phyloP scores from a whole-genome alignment of 352 stramenopile genomes.

The Nothophytophthora sp. region DNA sequence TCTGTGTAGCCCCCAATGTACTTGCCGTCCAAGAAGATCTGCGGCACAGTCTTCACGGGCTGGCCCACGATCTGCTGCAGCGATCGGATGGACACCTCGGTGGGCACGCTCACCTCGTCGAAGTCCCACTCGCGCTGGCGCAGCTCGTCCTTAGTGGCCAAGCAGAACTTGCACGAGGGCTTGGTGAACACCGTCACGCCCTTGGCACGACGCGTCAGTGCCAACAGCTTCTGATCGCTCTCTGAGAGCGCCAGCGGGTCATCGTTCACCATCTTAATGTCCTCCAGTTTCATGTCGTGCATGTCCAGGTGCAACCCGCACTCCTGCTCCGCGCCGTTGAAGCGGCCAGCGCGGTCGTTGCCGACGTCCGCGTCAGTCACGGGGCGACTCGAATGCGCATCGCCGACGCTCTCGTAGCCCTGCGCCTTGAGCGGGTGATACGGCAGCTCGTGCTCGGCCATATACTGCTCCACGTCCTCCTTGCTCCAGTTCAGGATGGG shows the following conservation, averaged over 20 bases:
- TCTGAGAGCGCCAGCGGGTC: conserved; percentile 53
- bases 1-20: conserved; percentile 84
- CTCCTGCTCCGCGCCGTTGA: conserved; percentile 81
- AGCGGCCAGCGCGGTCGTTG: conserved; percentile 78
- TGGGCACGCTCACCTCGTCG: conserved; percentile 64
- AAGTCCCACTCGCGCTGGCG: conserved; percentile 55
- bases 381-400: conserved; percentile 83
- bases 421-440: conserved; percentile 86
- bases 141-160: conserved; percentile 64
- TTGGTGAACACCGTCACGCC: conserved; percentile 74
- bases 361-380: conserved; percentile 59
- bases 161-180: conserved; percentile 76
- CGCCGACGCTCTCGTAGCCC: conserved; percentile 82
- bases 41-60: conserved; percentile 71
- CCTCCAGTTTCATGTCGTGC: conserved; percentile 55
- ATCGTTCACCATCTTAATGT: conserved; percentile 32
- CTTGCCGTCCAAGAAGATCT: conserved; percentile 77
- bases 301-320: conserved; percentile 85
- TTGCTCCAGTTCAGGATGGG: conserved; percentile 86
- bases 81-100: conserved; percentile 52
- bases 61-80: conserved; percentile 60
- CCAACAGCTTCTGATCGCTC: conserved; percentile 40
- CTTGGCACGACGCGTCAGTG: conserved; percentile 43
- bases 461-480: conserved; percentile 74
- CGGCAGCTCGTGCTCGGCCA: conserved; percentile 61